Percentiles rank a stretch among this genome's conserved stretches.
These are phyloP conservation scores for Multifurca ochricompacta DNA, from an alignment of 768 basidiomycete genomes.

Conservation along the genomic window DNA sequence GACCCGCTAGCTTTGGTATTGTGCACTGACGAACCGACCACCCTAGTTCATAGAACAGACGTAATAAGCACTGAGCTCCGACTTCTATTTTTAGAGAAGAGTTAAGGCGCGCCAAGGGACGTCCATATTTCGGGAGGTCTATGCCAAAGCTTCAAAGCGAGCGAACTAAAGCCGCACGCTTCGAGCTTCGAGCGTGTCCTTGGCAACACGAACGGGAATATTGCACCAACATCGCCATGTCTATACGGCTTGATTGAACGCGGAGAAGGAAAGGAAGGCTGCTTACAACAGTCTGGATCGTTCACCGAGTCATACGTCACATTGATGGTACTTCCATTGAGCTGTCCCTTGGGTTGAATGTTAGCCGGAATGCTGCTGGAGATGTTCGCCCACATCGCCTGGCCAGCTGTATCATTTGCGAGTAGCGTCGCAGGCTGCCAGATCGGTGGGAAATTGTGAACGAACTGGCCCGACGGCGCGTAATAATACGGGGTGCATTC, in stretches of 20 bases:
- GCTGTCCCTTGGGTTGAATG: slow-evolving; percentile 33
- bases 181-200: neutral
- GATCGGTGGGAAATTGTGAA: slow-evolving; percentile 4
- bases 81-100: neutral
- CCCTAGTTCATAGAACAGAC: slow-evolving; percentile 23
- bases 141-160: neutral
- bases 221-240: neutral
- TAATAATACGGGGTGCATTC: slow-evolving; percentile 18
- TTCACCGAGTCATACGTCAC: slow-evolving; percentile 11
- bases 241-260: neutral
- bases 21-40: slow-evolving; percentile 40
- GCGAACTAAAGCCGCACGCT: neutral
- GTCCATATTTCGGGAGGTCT: neutral
- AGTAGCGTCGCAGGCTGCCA: slow-evolving; percentile 16
- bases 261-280: neutral
- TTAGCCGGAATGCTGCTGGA: slow-evolving; percentile 36
- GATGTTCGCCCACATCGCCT: slow-evolving; percentile 38
- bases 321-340: neutral
- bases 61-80: neutral
- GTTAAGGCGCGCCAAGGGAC: neutral
- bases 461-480: neutral
- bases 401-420: slow-evolving; percentile 12
- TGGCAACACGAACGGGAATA: neutral
- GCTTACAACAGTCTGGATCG: slow-evolving; percentile 20
- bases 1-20: slow-evolving; percentile 37